These are phyloP conservation scores for Russula dissimulans DNA, from an alignment of 768 basidiomycete genomes.

Conservation along the genomic window DNA sequence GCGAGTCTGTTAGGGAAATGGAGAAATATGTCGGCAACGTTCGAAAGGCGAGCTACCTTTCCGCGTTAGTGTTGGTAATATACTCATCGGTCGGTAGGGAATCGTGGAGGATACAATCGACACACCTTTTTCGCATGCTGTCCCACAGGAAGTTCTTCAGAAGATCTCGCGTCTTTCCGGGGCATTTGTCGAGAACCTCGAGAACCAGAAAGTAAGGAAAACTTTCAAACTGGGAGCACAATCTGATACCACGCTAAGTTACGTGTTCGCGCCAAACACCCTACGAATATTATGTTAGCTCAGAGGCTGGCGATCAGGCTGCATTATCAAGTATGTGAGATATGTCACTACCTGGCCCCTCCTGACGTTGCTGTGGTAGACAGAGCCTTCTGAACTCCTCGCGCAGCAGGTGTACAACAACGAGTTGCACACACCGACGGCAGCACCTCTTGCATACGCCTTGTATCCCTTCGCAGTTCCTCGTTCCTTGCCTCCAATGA, in stretches of 20 bases:
- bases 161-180: constrained; percentile 60
- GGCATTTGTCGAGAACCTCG: constrained; percentile 50
- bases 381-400: constrained; percentile 7
- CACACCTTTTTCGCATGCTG: constrained; percentile 36
- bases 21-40: constrained; percentile 38
- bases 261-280: constrained; percentile 43
- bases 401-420: neutral
- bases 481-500: constrained; percentile 40
- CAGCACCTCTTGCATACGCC: constrained; percentile 34
- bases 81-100: constrained; percentile 17
- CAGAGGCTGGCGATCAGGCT: constrained; percentile 46
- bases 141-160: constrained; percentile 43
- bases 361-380: constrained; percentile 9
- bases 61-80: neutral
- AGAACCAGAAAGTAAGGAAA: constrained; percentile 37
- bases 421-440: constrained; percentile 4
- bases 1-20: constrained; percentile 42
- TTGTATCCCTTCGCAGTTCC: constrained; percentile 57
- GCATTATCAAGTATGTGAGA: constrained; percentile 31
- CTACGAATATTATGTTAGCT: constrained; percentile 33
- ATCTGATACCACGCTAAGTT: constrained; percentile 31
- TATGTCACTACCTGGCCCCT: neutral
- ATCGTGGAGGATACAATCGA: constrained; percentile 29
- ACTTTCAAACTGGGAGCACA: neutral
- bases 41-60: constrained; percentile 36